Percentiles rank a stretch among this genome's conserved stretches.
Conservation (phyloP, 2,329 filamentous ascomycete species). For the Myriosclerotinia scirpicola region DNA sequence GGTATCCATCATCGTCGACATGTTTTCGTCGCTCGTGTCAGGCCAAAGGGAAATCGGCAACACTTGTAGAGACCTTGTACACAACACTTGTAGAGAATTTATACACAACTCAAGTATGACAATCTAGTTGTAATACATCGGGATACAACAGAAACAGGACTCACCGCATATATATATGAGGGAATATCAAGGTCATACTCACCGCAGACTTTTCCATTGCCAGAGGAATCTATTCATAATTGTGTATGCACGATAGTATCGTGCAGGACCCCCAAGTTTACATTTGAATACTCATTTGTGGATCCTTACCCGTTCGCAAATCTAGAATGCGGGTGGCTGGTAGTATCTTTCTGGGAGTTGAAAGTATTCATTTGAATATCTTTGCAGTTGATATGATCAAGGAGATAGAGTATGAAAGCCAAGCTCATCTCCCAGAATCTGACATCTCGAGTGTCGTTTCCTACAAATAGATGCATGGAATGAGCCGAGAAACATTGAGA, state of each 20-base stretch:
- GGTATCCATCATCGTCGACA: background rate
- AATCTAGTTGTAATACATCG: slow-evolving; percentile 5
- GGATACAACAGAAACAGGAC: background rate
- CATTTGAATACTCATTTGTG: too few relatives aligned
- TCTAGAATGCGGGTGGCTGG: too few relatives aligned
- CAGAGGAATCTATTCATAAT: background rate
- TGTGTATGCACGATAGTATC: too few relatives aligned
- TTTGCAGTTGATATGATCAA: too few relatives aligned
- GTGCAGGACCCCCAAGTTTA: too few relatives aligned
- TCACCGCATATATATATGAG: background rate
- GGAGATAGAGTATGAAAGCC: background rate
- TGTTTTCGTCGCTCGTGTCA: background rate
- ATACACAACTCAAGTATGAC: background rate
- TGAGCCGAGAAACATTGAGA: background rate
- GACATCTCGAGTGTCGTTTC: background rate
- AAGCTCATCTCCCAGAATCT: too few relatives aligned
- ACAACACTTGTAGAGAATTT: background rate
- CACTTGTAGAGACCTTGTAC: background rate
- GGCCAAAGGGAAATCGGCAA: background rate
- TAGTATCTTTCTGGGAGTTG: too few relatives aligned
- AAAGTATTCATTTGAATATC: too few relatives aligned
- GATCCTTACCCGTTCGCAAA: too few relatives aligned
- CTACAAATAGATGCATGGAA: too few relatives aligned
- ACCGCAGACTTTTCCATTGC: background rate
- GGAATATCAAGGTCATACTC: background rate